phyloP scores from a whole-genome alignment of 345 rosid genomes.

The Cardamine occulta region DNA sequence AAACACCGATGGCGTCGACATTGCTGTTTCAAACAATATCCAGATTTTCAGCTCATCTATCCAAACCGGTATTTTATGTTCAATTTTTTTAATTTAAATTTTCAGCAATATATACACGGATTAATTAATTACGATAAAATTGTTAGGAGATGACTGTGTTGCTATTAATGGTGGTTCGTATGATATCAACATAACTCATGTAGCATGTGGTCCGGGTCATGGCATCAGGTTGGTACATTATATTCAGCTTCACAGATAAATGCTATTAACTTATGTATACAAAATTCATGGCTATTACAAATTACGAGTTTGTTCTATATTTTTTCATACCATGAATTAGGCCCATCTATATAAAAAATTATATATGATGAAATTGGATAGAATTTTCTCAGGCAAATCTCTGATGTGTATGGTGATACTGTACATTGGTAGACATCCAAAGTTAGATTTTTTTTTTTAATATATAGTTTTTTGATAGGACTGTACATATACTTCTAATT shows the following conservation, averaged over 20 bases:
- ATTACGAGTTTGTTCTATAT: neutral
- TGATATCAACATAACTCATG: constrained; percentile 39
- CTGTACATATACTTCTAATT: no score
- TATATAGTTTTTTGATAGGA: no score
- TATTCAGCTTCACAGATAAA: neutral
- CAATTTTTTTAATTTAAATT: neutral
- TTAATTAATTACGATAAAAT: neutral
- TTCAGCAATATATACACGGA: neutral
- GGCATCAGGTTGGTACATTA: constrained; percentile 50
- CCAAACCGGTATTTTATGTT: constrained; percentile 45
- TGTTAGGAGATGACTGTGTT: constrained; percentile 61
- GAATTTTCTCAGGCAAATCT: no score
- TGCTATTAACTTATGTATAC: no score
- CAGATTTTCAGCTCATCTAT: constrained; percentile 33
- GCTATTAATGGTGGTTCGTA: constrained; percentile 48
- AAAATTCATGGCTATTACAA: neutral
- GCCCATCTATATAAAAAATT: no score
- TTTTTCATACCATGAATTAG: neutral
- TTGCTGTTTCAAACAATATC: constrained; percentile 36
- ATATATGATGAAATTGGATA: no score
- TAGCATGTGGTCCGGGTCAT: constrained; percentile 68
- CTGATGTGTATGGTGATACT: no score
- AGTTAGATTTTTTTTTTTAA: no score
- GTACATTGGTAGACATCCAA: no score
- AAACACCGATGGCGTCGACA: constrained; percentile 58